phyloP scores from a whole-genome alignment of 2,329 filamentous ascomycete genomes.

The Diaporthe citriasiana region DNA sequence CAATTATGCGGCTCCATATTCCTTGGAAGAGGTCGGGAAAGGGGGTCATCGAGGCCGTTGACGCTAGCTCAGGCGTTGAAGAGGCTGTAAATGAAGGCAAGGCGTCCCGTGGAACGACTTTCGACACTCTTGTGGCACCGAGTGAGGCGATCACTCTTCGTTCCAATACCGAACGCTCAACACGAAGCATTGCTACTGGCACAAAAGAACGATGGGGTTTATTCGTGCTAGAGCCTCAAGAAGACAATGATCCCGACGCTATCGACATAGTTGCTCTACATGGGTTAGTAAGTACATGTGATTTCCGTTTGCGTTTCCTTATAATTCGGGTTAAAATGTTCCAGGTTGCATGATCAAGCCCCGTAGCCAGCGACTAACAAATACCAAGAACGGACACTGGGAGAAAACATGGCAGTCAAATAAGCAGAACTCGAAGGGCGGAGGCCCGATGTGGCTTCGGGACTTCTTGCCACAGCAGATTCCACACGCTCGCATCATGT shows the following conservation, averaged over 20 bases:
- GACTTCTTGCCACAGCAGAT: constrained; percentile 39
- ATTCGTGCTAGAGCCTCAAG: constrained; percentile 20
- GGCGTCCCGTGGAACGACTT: neutral
- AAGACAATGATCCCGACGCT: constrained; percentile 27
- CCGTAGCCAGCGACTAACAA: neutral
- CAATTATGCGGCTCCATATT: constrained; percentile 7
- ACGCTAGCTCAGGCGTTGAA: neutral
- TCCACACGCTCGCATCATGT: constrained; percentile 43
- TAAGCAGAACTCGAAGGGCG: constrained; percentile 5
- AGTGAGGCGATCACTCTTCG: neutral
- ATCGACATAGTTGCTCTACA: constrained; percentile 35
- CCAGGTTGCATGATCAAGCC: neutral
- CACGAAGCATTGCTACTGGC: neutral
- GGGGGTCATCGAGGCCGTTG: neutral
- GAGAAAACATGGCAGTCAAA: constrained; percentile 35
- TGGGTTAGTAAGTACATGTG: neutral
- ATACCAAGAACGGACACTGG: constrained; percentile 24
- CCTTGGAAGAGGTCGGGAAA: constrained; percentile 10
- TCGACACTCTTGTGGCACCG: constrained; percentile 4
- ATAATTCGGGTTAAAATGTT: neutral
- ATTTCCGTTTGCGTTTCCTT: neutral
- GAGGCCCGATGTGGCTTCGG: constrained; percentile 26
- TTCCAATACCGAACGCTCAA: neutral
- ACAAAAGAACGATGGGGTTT: constrained; percentile 8
- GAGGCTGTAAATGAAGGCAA: neutral